Conservation (phyloP, 495 filamentous ascomycete species). For the Articulospora tetracladia region DNA sequence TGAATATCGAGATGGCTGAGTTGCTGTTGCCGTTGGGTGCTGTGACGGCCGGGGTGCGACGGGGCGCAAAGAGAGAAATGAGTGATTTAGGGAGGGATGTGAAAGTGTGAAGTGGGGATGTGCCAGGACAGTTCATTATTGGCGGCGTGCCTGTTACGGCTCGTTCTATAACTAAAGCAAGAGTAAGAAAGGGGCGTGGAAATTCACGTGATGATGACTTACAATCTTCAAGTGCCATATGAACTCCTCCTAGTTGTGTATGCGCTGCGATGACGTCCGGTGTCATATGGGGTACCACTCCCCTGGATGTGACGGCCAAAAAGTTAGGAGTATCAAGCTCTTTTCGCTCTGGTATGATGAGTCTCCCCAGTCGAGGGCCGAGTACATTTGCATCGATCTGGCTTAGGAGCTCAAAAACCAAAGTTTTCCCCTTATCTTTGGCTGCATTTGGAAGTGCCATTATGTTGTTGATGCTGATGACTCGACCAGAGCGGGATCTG, state of each 20-base stretch:
- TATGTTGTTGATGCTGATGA: neutral
- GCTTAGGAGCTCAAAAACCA: conserved; percentile 7
- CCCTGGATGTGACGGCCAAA: conserved; percentile 74
- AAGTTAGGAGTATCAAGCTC: conserved; percentile 77
- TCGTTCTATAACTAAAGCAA: conserved; percentile 68
- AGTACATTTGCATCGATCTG: conserved; percentile 3
- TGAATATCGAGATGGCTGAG: conserved; percentile 69
- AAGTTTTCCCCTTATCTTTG: neutral
- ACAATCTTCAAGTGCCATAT: conserved; percentile 93
- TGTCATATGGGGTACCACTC: conserved; percentile 78
- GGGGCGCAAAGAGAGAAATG: conserved; percentile 72
- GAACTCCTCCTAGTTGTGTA: conserved; percentile 62
- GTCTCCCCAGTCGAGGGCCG: conserved; percentile 54
- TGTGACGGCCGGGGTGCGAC: conserved; percentile 70
- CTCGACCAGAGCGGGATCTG: no score
- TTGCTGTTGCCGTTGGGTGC: conserved; percentile 71
- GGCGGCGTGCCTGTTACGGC: conserved; percentile 39
- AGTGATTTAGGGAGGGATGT: conserved; percentile 49
- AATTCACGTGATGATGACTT: conserved; percentile 34
- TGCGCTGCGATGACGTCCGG: conserved; percentile 74
- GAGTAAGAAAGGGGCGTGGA: neutral
- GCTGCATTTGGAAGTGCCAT: neutral
- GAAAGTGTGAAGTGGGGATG: conserved; percentile 65
- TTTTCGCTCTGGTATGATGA: conserved; percentile 55
- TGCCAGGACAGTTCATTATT: conserved; percentile 33